These are phyloP conservation scores for Leccinum aurantiacum DNA, from an alignment of 768 basidiomycete species.

Conservation along the genomic window DNA sequence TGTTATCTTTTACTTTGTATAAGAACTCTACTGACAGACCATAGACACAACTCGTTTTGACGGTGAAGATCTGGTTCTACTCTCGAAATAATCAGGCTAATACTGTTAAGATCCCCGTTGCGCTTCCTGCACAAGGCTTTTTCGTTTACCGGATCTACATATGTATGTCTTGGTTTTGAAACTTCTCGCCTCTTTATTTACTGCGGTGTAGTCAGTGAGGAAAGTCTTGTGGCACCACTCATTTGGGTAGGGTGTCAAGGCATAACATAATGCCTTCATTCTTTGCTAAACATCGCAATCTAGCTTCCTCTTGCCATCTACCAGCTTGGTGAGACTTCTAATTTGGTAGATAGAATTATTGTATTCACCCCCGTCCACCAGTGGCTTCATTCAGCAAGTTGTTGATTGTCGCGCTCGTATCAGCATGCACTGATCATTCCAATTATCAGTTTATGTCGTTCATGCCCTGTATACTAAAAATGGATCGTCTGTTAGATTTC, in stretches of 20 bases:
- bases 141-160: constrained; percentile 10
- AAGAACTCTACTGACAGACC: background rate
- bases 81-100: background rate
- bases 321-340: background rate
- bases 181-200: background rate
- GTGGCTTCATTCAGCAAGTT: constrained; percentile 1
- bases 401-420: background rate
- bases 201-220: background rate
- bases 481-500: background rate
- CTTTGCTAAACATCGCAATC: background rate
- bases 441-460: background rate
- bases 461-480: background rate
- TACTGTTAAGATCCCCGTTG: background rate
- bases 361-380: background rate
- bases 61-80: background rate
- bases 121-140: constrained; percentile 7
- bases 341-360: background rate
- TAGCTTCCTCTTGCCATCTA: constrained; percentile 3
- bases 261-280: background rate
- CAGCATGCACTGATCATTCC: background rate
- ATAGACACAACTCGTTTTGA: constrained; percentile 4
- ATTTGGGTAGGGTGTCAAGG: background rate
- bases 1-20: background rate
- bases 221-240: constrained; percentile 1
- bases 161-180: background rate